Percentiles rank a stretch among this genome's conserved stretches.
phyloP scores from a whole-genome alignment of 2,329 filamentous ascomycete species.

The Arthrinium puccinioides region DNA sequence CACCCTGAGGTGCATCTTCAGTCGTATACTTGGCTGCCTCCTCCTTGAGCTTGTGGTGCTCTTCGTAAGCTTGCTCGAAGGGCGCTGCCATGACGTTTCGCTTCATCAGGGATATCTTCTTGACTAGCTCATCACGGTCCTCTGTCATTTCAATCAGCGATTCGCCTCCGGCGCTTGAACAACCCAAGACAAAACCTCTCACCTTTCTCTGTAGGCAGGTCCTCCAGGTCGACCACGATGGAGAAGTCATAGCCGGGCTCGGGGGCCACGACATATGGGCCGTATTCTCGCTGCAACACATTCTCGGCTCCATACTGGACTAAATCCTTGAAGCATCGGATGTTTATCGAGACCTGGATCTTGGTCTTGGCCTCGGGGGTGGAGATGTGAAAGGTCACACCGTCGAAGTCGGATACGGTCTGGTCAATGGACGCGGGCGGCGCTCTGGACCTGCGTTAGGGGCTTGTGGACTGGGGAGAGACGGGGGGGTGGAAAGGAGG shows the following conservation, averaged over 20 bases:
- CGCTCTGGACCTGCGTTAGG: constrained; percentile 47
- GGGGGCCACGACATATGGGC: constrained; percentile 76
- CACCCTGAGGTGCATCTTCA: constrained; percentile 86
- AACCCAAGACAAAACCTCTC: constrained; percentile 10
- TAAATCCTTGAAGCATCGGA: constrained; percentile 91
- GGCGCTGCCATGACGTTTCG: constrained; percentile 98
- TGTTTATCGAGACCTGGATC: constrained; percentile 88
- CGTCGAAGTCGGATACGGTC: constrained; percentile 97
- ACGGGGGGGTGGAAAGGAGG: background rate
- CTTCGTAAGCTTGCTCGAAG: constrained; percentile 93
- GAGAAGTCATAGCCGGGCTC: constrained; percentile 97
- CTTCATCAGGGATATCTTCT: constrained; percentile 84
- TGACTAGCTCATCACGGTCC: constrained; percentile 77
- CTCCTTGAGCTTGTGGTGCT: constrained; percentile 79
- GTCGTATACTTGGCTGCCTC: constrained; percentile 88
- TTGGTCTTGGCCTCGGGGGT: constrained; percentile 90
- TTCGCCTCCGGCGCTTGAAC: background rate
- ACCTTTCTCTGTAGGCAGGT: constrained; percentile 74
- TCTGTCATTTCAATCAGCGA: constrained; percentile 40
- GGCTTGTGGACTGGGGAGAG: constrained; percentile 25
- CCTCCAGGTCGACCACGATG: constrained; percentile 80
- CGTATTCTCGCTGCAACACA: constrained; percentile 91
- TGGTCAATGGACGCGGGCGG: constrained; percentile 89
- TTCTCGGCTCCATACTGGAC: constrained; percentile 87
- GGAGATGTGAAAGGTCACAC: constrained; percentile 96